Evolutionary conservation across 441 rosid genomes (phyloP), one percentile per base, ranked within the genome.

Genomic region (Populus hybrid): DNA sequence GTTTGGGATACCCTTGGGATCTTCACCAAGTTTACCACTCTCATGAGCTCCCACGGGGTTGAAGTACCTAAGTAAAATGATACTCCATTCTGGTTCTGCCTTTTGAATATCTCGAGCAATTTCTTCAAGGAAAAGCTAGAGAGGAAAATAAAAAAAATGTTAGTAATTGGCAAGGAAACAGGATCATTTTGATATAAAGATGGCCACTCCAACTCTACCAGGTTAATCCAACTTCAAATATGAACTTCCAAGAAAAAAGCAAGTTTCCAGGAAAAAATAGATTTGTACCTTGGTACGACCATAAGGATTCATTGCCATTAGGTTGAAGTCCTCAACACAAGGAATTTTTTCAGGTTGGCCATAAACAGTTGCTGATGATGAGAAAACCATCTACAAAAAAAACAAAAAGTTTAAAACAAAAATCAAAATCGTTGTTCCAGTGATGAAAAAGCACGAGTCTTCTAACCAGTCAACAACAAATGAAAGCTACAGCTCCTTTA

Each of bases 41-140:
- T 96, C 91, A 84, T 95, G 99, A 38, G 99, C 99, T 78, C 98
- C 96, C 34, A 93, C 98, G 50, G 98, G 99, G 83, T 95, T 95
- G 82, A 94, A 94, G 81, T 90, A 94, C 80, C 98, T 88, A 54
- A 94, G 89, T 84, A 92, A 82, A 82, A 92, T 84, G 64, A 94
- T 90, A 81, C 86, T 88, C 97, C 99, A 95, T 54, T 91, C 97
- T 28, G 91, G 70, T 77, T 93, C 97, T 50, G 98, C 89, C 40
- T 70, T 35, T 64, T 85, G 83, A 66, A 93, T 81, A 89, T 93
- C 99, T 70, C 91, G 93, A 63, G 97, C 92, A 3, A 95, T 91
- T 76, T 93, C 98, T 88, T 95, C 99, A 32, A 95, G 91, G 82
- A 88, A 92, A 67, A 95, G 95, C 99, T 95, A 80, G 54, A 87